Evolutionary conservation across 176 grass and related monocot genomes (phyloP), one percentile per base, ranked within the genome.

Genomic region (Rhynchospora breviuscula): DNA sequence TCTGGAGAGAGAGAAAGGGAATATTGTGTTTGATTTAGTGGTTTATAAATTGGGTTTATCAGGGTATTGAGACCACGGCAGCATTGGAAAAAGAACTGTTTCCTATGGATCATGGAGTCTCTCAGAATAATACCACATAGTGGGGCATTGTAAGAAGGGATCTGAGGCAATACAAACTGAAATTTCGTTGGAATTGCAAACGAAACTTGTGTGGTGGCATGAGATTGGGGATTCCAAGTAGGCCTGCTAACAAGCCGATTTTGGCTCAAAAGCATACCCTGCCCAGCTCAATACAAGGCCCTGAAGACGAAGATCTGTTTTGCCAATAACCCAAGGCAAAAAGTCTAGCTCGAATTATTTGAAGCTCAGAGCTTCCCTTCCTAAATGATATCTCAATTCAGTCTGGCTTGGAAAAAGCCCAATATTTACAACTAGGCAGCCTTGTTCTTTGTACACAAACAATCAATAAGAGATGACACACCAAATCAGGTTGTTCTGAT

Each of bases 1-100:
- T 84, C 53, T 14, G 90, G 92, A n/a, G 82, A 91, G 15, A 91
- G 87, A 61, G 65, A 56, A n/a, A 86, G 4, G 14, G 63, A 1
- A 1, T 13, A 52, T 67, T 46, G 14, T 17, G 62, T 58, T 70
- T 80, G 75, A 66, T 86, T 46, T 35, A 59, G 23, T 43, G 48
- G 33, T 80, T 86, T 80, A 68, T 60, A 48, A 80, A 64, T 67
- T 59, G 84, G 47, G 75, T 86, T 80, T 19, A 23, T 59, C 45
- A 86, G 47, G 23, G 84, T 80, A 7, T 49, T 44, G 46, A 86
- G 22, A 51, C 21, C 31, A 65, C 61, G 84, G 75, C 40, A 19
- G 35, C 84, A 79, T 10, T 47, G n/a, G 45, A 86, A 40, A 54
- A 79, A 79, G 18, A 86, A 53, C 14, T 5, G 21, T 66, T 40